phyloP scores from a whole-genome alignment of 169 alveolate species.

The Plasmodium ovale region DNA sequence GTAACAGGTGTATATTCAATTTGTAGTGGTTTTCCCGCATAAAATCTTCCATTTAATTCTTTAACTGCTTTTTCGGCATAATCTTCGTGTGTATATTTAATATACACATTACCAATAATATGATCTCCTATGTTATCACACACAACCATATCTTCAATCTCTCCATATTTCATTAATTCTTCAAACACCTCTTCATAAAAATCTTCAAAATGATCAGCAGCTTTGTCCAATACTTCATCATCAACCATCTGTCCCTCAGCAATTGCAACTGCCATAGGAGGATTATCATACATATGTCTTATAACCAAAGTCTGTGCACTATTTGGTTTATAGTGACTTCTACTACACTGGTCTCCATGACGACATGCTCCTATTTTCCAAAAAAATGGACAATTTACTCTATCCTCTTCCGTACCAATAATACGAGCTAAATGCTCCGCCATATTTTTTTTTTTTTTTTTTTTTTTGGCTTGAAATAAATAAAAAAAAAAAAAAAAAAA shows the following conservation, averaged over 20 bases:
- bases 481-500: conserved; percentile 43
- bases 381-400: conserved; percentile 99
- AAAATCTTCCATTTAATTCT: conserved; percentile 95
- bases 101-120: conserved; percentile 98
- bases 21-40: conserved; percentile 93
- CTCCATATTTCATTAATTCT: conserved; percentile 98
- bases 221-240: conserved; percentile 97
- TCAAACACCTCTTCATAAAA: conserved; percentile 98
- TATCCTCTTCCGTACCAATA: conserved; percentile 99
- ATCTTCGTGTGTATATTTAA: conserved; percentile 96
- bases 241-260: conserved; percentile 96
- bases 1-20: conserved; percentile 99
- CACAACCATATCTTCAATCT: conserved; percentile 97
- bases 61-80: conserved; percentile 96
- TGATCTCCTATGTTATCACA: conserved; percentile 99
- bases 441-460: conserved; percentile 78
- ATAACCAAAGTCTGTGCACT: conserved; percentile 96
- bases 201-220: conserved; percentile 98
- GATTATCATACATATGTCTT: conserved; percentile 97
- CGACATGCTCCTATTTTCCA: conserved; percentile 99
- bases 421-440: conserved; percentile 99
- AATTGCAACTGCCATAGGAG: conserved; percentile 99
- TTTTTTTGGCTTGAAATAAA: conserved; percentile 27
- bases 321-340: conserved; percentile 98
- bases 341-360: conserved; percentile 99